Conservation (phyloP, 768 basidiomycete genomes). For the Candolleomyces efflorescens region DNA sequence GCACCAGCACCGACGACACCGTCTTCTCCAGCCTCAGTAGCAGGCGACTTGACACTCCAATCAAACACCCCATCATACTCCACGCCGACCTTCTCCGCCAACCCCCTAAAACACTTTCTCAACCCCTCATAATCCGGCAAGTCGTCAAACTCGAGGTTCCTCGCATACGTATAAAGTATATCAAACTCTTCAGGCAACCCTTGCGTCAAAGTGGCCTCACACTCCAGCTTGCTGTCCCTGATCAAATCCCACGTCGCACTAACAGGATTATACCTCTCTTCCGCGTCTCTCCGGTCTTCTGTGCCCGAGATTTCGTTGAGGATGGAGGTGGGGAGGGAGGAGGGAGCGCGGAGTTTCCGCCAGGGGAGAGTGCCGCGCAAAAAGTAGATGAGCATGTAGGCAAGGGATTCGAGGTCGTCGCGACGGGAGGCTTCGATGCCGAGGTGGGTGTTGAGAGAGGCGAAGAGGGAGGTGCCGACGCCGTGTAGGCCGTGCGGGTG, state of each 20-base stretch:
- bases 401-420: conserved; percentile 76
- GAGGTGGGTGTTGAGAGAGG: conserved; percentile 14
- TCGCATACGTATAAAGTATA: conserved; percentile 74
- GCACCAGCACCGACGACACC: background rate
- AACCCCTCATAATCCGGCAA: conserved; percentile 86
- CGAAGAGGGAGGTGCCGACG: conserved; percentile 63
- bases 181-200: conserved; percentile 81
- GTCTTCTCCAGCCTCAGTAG: background rate
- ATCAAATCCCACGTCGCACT: conserved; percentile 76
- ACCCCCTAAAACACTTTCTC: conserved; percentile 62
- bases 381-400: conserved; percentile 84
- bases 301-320: conserved; percentile 17
- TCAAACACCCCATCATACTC: conserved; percentile 50
- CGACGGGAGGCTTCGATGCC: conserved; percentile 64
- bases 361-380: conserved; percentile 74
- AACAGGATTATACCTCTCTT: conserved; percentile 46
- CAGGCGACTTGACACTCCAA: conserved; percentile 29
- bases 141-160: conserved; percentile 83
- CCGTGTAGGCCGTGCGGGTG: conserved; percentile 59
- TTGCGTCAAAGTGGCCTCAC: conserved; percentile 63
- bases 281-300: conserved; percentile 20
- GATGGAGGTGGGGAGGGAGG: conserved; percentile 21
- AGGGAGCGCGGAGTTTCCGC: conserved; percentile 63
- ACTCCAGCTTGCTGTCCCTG: conserved; percentile 64
- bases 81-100: conserved; percentile 51